Base-by-base conservation (phyloP, 371 early-diverging fungal genomes). In the Chytridiales sp. region DNA sequence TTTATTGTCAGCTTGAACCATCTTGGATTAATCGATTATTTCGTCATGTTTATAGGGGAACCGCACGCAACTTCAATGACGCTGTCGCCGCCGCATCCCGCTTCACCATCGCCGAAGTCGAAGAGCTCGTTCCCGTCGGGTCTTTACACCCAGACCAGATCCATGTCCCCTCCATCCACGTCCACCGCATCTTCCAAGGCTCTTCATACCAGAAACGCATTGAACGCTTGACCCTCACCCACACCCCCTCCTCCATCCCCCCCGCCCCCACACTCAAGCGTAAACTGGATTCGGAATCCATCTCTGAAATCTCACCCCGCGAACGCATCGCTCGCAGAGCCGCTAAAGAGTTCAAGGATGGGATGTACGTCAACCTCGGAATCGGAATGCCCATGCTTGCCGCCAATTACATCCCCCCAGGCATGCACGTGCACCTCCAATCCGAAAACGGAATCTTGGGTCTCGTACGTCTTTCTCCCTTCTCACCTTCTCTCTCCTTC, bases 351-450 rank as follows among this genome's bases (percentile, higher is more conserved):
- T 85, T 88, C 69, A 75, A 77, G 71, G 81, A 85, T 59, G 85
- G 87, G 52, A 83, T 82, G 82, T 85, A 83, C 36, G 62, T 80
- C 48, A 86, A 86, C 74, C 73, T 87, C 41, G 88, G 87, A 35
- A 87, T 88, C 36, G 88, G 88, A 44, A 84, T 88, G 83, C 88
- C 88, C 31, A 83, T 87, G 75, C 72, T 85, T 31, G 85, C 85
- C 22, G 73, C 76, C 78, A 85, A 85, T 73, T 85, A 82, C 71
- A 78, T 87, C 46, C 74, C 78, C 32, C 72, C 74, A 38, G 80
- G 76, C 21, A 81, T 86, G 61, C 80, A 74, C 21, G 86, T 88
- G 31, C 79, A 81, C 49, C 63, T 88, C 59, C 87, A 88, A 70
- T 43, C 73, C 58, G 87, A 87, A 63, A 87, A 87, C 68, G 87